A percentile compares a stretch with the other conserved stretches of the same genome.
Evolutionary conservation across 805 yeast genomes (phyloP).

Genomic region (Teunomyces panamensis): DNA sequence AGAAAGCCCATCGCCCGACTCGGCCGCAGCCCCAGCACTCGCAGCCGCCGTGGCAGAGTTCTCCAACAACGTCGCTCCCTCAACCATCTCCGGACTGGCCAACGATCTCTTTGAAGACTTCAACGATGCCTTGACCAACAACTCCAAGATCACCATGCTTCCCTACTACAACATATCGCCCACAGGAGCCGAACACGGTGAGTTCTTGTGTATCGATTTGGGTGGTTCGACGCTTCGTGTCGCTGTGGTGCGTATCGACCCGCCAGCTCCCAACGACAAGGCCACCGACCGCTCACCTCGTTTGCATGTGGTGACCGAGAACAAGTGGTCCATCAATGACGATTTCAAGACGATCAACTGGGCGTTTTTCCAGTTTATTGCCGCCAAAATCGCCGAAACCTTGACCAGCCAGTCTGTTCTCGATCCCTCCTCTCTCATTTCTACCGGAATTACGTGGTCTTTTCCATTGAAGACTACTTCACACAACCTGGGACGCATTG

Average conservation of each 20-base stretch:
- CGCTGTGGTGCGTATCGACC: slow-evolving; percentile 31
- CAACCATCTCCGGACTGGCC: slow-evolving; percentile 9
- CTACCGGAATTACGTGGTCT: slow-evolving; percentile 54
- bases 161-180: slow-evolving; percentile 39
- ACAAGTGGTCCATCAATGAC: slow-evolving; percentile 39
- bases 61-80: slow-evolving; percentile 8
- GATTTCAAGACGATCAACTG: slow-evolving; percentile 37
- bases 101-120: slow-evolving; percentile 17
- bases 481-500: slow-evolving; percentile 44
- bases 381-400: slow-evolving; percentile 28
- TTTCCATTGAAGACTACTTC: slow-evolving; percentile 48
- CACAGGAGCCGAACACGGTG: slow-evolving; percentile 35
- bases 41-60: slow-evolving; percentile 4
- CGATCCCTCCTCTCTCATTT: slow-evolving; percentile 16
- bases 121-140: slow-evolving; percentile 25
- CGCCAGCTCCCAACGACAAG: slow-evolving; percentile 7
- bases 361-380: slow-evolving; percentile 44
- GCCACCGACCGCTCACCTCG: slow-evolving; percentile 18
- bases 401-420: slow-evolving; percentile 18
- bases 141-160: slow-evolving; percentile 35
- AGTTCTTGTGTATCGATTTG: slow-evolving; percentile 48
- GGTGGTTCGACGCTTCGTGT: slow-evolving; percentile 57
- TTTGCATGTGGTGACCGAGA: slow-evolving; percentile 25
- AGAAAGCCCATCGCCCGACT: slow-evolving; percentile 1
- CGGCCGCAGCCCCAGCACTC: neutral